Percentiles rank a stretch among this genome's conserved stretches.
phyloP scores from a whole-genome alignment of 805 yeast genomes.

The Clavispora fructus region DNA sequence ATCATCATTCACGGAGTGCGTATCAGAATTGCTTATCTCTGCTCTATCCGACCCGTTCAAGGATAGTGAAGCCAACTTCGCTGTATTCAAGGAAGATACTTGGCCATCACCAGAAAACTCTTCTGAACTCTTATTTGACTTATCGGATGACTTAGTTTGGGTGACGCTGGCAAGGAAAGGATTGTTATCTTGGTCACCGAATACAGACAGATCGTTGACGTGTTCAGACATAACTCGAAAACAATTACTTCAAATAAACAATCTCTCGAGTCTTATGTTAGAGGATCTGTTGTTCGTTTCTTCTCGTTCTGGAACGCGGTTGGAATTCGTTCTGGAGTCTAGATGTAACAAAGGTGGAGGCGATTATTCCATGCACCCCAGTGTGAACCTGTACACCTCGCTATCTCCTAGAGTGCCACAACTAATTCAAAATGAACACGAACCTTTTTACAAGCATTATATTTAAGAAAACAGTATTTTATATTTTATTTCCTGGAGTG shows the following conservation, averaged over 20 bases:
- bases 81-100: not conserved
- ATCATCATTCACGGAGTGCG: not conserved
- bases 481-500: too few species aligned
- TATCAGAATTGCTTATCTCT: not conserved
- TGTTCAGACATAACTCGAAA: not conserved
- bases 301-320: not conserved
- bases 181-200: constrained; percentile 31
- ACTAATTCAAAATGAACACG: too few species aligned
- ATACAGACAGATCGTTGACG: constrained; percentile 5
- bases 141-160: constrained; percentile 1
- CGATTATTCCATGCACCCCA: not conserved
- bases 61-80: not conserved
- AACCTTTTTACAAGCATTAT: too few species aligned
- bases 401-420: not conserved
- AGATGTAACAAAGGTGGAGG: not conserved
- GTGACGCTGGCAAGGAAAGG: constrained; percentile 30
- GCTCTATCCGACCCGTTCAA: not conserved
- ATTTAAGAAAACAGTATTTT: too few species aligned
- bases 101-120: not conserved
- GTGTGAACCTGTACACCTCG: not conserved
- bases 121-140: not conserved
- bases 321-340: not conserved
- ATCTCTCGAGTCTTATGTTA: not conserved
- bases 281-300: not conserved
- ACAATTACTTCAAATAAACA: not conserved